Evolutionary conservation across 2,329 filamentous ascomycete species (phyloP).

Genomic region (Aspergillus sojae): DNA sequence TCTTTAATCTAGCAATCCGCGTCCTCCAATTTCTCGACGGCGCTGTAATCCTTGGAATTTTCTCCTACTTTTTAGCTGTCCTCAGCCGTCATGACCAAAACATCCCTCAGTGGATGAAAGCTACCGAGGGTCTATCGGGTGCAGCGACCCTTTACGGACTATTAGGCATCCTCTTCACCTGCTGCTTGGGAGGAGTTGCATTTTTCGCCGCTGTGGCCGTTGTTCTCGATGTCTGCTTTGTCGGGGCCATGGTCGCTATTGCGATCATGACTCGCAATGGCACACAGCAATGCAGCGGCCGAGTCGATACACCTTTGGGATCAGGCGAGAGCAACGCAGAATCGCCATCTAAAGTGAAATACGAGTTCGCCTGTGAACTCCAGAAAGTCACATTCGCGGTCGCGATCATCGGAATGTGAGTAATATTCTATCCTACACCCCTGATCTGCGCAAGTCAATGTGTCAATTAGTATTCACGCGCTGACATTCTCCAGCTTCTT

Average conservation of each 20-base stretch:
- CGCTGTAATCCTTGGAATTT: constrained; percentile 74
- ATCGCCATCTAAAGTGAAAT: constrained; percentile 51
- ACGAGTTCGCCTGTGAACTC: constrained; percentile 70
- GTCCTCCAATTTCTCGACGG: constrained; percentile 72
- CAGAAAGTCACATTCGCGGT: constrained; percentile 78
- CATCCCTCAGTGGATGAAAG: constrained; percentile 68
- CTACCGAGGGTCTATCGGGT: constrained; percentile 78
- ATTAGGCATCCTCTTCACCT: constrained; percentile 72
- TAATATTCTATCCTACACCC: constrained; percentile 15
- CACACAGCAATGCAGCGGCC: constrained; percentile 65
- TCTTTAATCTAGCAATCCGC: constrained; percentile 71
- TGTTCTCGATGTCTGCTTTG: constrained; percentile 75
- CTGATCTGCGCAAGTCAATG: not conserved
- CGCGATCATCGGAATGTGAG: constrained; percentile 74
- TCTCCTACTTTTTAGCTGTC: constrained; percentile 80
- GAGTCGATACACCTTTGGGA: constrained; percentile 70
- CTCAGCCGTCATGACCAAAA: constrained; percentile 64
- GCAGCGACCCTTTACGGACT: constrained; percentile 74
- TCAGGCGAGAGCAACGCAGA: constrained; percentile 57
- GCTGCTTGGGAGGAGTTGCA: constrained; percentile 74
- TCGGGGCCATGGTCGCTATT: constrained; percentile 78
- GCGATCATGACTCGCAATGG: constrained; percentile 74
- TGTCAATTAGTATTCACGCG: not conserved
- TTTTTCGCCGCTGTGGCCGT: constrained; percentile 75
- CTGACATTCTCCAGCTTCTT: constrained; percentile 58